These are phyloP conservation scores for Cryptococcus hybrid DNA, from an alignment of 1,284 basidiomycete genomes.

Conservation along the genomic window DNA sequence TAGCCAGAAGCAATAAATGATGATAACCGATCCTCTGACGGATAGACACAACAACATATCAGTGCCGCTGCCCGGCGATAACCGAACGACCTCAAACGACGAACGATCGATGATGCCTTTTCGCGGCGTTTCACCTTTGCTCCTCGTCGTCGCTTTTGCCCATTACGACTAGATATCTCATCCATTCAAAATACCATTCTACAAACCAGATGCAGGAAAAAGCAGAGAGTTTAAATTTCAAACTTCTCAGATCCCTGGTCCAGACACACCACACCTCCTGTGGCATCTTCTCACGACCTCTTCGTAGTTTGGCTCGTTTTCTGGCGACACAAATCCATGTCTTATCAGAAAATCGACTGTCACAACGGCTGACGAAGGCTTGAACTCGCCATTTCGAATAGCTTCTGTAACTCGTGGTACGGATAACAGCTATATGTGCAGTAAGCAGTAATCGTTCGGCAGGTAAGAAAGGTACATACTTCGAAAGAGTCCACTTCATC, in stretches of 20 bases:
- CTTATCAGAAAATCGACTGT: constrained; percentile 56
- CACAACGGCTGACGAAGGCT: constrained; percentile 56
- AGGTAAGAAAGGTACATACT: constrained; percentile 10
- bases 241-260: constrained; percentile 1
- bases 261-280: constrained; percentile 27
- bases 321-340: constrained; percentile 54
- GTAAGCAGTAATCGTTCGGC: background rate
- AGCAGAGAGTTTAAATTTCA: too few relatives aligned
- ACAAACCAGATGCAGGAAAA: too few relatives aligned
- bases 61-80: constrained; percentile 40
- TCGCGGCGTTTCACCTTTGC: too few relatives aligned
- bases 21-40: too few relatives aligned
- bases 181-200: too few relatives aligned
- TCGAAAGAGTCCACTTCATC: constrained; percentile 86
- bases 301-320: constrained; percentile 49
- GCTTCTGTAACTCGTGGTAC: constrained; percentile 43
- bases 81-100: too few relatives aligned
- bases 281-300: constrained; percentile 34
- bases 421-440: constrained; percentile 25
- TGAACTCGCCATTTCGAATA: constrained; percentile 52
- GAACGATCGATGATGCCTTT: too few relatives aligned
- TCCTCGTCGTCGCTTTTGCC: too few relatives aligned
- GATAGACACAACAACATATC: too few relatives aligned
- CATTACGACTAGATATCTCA: too few relatives aligned
- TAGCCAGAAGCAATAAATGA: too few relatives aligned